Base-by-base conservation (phyloP, 1,284 basidiomycete species). In the Ustilago vetiveriae region DNA sequence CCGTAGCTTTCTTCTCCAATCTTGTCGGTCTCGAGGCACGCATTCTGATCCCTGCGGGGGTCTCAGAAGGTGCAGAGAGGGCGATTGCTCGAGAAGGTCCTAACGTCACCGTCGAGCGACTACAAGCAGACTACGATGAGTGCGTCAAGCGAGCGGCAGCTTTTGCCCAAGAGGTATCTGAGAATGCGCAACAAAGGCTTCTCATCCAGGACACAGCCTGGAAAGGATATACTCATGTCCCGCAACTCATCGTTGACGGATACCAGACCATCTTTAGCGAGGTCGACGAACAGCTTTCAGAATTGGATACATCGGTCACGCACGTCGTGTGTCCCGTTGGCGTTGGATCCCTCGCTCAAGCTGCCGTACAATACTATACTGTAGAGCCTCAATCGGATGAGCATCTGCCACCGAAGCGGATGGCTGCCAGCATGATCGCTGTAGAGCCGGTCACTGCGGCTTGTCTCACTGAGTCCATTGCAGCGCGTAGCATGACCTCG, bases 241-340 rank as follows among this genome's bases (percentile, higher is more conserved):
- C 21, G 11, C 37, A 38, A 23, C 37, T 38, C 37, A 38, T 38
- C 21, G 37, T 38, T 22, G 37, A 38, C 14, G 37, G 37, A 11
- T 23, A 38, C 16, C 37, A 38, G 37, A 38, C 37, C 19, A 38
- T 38, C 21, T 38, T 38, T 14, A 23, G 21, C 37, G 37, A 38
- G 37, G 19, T 38, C 6, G 19, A 38, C 8, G 37, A 38, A 22
- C 19, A 38, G 37, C 37, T 38, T 16, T 23, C 37, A 4, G 21
- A 11, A 11, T 23, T 22, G 8, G 21, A 19, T 13, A 38, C 37
- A 14, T 23, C 37, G 8, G 21, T 22, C 17, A 38, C 37, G 21
- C 37, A 38, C 37, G 17, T 38, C 17, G 23, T 38, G 5, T 22
- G 19, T 22, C 37, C 37, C 11, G 37, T 38, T 3, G 37, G 37